A percentile compares a stretch with the other conserved stretches of the same genome.
Evolutionary conservation across 768 basidiomycete genomes (phyloP).

Genomic region (Phanerodontia chrysosporium): DNA sequence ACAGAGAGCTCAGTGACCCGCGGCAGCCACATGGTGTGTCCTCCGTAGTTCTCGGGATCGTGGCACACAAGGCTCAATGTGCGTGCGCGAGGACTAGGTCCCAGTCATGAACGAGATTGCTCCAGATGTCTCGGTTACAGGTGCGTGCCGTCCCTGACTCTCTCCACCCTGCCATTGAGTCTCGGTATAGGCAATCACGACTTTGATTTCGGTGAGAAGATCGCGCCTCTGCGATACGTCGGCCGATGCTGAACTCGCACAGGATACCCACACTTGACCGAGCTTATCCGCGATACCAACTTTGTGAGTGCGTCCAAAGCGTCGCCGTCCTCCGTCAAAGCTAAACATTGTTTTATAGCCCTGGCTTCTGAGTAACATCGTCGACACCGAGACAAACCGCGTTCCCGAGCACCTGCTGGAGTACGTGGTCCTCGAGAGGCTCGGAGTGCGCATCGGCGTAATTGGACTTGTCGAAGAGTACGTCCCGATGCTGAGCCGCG

Average conservation of each 20-base stretch:
- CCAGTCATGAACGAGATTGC: slow-evolving; percentile 79
- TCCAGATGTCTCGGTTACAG: slow-evolving; percentile 78
- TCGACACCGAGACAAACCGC: slow-evolving; percentile 58
- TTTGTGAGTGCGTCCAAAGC: slow-evolving; percentile 50
- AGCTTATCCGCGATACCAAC: slow-evolving; percentile 64
- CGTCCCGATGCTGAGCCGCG: slow-evolving; percentile 10
- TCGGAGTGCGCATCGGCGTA: slow-evolving; percentile 69
- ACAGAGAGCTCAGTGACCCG: slow-evolving; percentile 84
- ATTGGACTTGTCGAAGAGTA: slow-evolving; percentile 89
- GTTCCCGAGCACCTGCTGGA: slow-evolving; percentile 60
- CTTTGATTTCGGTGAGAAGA: slow-evolving; percentile 71
- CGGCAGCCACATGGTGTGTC: slow-evolving; percentile 83
- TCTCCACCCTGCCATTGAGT: not conserved
- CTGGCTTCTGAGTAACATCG: slow-evolving; percentile 87
- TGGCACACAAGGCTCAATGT: not conserved
- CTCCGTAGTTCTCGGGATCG: slow-evolving; percentile 8
- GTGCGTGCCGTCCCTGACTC: slow-evolving; percentile 35
- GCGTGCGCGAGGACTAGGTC: slow-evolving; percentile 42
- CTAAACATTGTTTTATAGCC: slow-evolving; percentile 42
- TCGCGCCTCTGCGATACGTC: not conserved
- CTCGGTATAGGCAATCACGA: slow-evolving; percentile 70
- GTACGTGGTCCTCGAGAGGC: slow-evolving; percentile 64
- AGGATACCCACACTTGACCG: slow-evolving; percentile 64
- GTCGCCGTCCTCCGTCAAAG: not conserved
- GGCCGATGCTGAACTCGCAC: not conserved